A percentile compares a stretch with the other conserved stretches of the same genome.
Evolutionary conservation across 2,329 filamentous ascomycete species (phyloP).

Genomic region (Zarea fungicola): DNA sequence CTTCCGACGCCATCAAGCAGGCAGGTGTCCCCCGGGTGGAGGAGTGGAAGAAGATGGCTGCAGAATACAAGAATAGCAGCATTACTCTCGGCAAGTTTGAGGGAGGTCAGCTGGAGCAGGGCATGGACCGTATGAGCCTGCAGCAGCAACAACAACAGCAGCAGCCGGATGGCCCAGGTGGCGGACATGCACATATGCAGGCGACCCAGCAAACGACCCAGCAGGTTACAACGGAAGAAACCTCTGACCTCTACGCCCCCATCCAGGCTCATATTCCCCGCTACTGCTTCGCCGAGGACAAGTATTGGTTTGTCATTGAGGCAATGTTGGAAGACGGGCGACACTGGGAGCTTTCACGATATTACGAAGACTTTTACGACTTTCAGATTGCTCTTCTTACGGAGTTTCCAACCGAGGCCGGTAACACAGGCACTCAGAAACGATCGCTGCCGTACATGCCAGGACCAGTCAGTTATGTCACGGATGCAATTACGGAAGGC

Average conservation of each 20-base stretch:
- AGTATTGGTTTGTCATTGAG: slow-evolving; percentile 98
- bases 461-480: slow-evolving; percentile 94
- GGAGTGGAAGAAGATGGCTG: slow-evolving; percentile 99
- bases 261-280: slow-evolving; percentile 79
- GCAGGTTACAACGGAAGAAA: slow-evolving; percentile 31
- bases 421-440: slow-evolving; percentile 72
- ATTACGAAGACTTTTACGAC: slow-evolving; percentile 98
- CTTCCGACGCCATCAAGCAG: slow-evolving; percentile 76
- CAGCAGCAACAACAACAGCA: slow-evolving; percentile 31
- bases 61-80: slow-evolving; percentile 98
- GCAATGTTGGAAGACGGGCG: slow-evolving; percentile 83
- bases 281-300: slow-evolving; percentile 94
- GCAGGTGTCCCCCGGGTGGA: slow-evolving; percentile 93
- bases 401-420: slow-evolving; percentile 87
- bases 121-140: slow-evolving; percentile 21
- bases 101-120: slow-evolving; percentile 32
- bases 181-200: neutral
- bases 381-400: slow-evolving; percentile 94
- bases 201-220: slow-evolving; percentile 8
- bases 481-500: slow-evolving; percentile 93
- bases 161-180: neutral
- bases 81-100: slow-evolving; percentile 93
- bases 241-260: slow-evolving; percentile 63
- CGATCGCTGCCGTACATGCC: slow-evolving; percentile 95
- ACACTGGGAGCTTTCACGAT: slow-evolving; percentile 87